phyloP scores from a whole-genome alignment of 108 stramenopile genomes.

The Nannochloropsis granulata region DNA sequence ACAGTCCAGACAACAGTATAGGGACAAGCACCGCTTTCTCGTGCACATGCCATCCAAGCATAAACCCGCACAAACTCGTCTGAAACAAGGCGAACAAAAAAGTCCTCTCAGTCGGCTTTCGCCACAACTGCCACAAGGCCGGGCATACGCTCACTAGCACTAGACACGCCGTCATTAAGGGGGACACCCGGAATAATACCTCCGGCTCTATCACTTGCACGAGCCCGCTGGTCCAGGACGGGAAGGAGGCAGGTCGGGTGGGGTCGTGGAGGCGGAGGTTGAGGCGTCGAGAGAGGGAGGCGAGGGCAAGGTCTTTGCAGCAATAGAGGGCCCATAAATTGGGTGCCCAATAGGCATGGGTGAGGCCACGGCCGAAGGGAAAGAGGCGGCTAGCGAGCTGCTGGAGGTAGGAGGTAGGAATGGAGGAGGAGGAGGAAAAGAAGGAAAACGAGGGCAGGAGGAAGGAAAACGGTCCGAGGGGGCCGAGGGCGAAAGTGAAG shows the following conservation, averaged over 20 bases:
- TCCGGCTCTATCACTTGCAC: background rate
- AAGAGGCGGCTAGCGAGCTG: constrained; percentile 75
- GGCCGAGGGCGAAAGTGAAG: constrained; percentile 32
- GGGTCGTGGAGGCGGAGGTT: background rate
- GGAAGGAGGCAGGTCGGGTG: background rate
- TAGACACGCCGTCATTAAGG: constrained; percentile 29
- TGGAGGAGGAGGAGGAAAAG: background rate
- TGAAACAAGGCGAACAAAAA: background rate
- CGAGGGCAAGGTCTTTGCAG: background rate
- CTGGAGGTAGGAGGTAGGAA: constrained; percentile 16
- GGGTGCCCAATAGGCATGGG: constrained; percentile 95
- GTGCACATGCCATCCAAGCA: constrained; percentile 69
- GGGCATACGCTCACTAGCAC: background rate
- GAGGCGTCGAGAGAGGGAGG: background rate
- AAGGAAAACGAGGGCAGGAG: background rate
- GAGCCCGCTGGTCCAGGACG: background rate
- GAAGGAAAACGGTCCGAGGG: background rate
- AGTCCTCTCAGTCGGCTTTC: background rate
- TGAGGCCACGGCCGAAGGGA: constrained; percentile 81
- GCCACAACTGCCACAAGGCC: background rate
- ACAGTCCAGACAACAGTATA: constrained; percentile 43
- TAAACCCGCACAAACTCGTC: constrained; percentile 16
- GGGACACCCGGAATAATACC: constrained; percentile 2
- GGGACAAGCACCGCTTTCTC: constrained; percentile 87
- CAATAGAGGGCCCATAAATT: constrained; percentile 85